phyloP scores from a whole-genome alignment of 2,329 filamentous ascomycete species.

The Ophiostoma pallidulum region DNA sequence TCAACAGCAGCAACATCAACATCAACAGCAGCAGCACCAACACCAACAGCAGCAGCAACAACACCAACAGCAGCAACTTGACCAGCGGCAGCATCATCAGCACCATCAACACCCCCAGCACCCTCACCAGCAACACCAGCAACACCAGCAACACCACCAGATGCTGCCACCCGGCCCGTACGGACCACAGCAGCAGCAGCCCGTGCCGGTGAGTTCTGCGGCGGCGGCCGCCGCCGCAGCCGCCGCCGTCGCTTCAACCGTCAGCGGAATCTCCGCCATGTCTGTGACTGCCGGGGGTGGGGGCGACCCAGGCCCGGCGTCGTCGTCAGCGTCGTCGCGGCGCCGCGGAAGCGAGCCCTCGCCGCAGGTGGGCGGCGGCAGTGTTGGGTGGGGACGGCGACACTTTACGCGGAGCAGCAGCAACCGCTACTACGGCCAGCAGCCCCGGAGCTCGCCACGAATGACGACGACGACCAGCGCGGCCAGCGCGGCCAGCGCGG shows the following conservation, averaged over 20 bases:
- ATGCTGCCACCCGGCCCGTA: neutral
- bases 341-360: too few relatives aligned
- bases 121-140: neutral
- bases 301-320: too few relatives aligned
- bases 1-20: slow-evolving; percentile 3
- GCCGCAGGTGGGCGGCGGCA: too few relatives aligned
- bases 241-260: neutral
- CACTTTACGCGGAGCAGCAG: neutral
- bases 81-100: neutral
- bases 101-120: slow-evolving; percentile 4
- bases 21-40: too few relatives aligned
- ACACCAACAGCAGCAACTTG: neutral
- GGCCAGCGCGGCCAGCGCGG: too few relatives aligned
- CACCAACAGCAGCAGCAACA: neutral
- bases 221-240: neutral
- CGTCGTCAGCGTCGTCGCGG: too few relatives aligned
- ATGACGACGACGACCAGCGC: neutral
- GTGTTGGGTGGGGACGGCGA: neutral
- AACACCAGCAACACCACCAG: neutral
- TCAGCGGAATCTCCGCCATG: neutral
- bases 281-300: too few relatives aligned
- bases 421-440: neutral
- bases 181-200: neutral
- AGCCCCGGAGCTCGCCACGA: neutral
- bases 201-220: neutral